Conservation (phyloP, 192 early-diverging fungal species). For the Chytriomyces sp. region DNA sequence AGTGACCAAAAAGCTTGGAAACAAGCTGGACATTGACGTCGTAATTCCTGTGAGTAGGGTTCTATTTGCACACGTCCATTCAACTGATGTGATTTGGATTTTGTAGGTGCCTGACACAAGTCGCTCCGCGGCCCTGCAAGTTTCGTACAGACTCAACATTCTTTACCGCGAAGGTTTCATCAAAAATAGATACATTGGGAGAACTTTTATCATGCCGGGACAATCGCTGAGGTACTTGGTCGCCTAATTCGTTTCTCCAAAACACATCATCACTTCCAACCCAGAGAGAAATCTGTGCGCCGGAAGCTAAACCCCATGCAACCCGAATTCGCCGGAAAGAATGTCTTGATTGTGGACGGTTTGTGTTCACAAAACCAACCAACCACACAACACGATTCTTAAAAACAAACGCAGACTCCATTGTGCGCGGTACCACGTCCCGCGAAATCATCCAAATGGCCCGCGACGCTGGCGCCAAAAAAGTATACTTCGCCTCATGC, state of each 20-base stretch:
- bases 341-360: conserved; percentile 97
- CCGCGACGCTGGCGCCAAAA: conserved; percentile 95
- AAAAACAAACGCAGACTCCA: conserved; percentile 74
- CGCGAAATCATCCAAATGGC: conserved; percentile 99
- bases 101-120: conserved; percentile 92
- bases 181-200: conserved; percentile 98
- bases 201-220: conserved; percentile 99
- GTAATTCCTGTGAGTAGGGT: conserved; percentile 84
- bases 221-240: conserved; percentile 56
- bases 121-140: conserved; percentile 91
- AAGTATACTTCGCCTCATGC: conserved; percentile 99
- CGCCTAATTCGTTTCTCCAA: neutral
- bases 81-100: neutral
- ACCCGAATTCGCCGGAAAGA: conserved; percentile 93
- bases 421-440: conserved; percentile 99
- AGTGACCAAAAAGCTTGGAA: conserved; percentile 73
- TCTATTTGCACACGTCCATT: conserved; percentile 5
- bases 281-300: conserved; percentile 78
- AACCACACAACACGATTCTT: too few relatives aligned
- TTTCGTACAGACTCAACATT: conserved; percentile 84
- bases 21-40: conserved; percentile 88
- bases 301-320: conserved; percentile 99
- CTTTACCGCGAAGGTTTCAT: conserved; percentile 98
- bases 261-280: neutral
- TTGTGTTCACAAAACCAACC: conserved; percentile 3